phyloP scores from a whole-genome alignment of 2,329 filamentous ascomycete genomes.

The Fusarium lyarnte region DNA sequence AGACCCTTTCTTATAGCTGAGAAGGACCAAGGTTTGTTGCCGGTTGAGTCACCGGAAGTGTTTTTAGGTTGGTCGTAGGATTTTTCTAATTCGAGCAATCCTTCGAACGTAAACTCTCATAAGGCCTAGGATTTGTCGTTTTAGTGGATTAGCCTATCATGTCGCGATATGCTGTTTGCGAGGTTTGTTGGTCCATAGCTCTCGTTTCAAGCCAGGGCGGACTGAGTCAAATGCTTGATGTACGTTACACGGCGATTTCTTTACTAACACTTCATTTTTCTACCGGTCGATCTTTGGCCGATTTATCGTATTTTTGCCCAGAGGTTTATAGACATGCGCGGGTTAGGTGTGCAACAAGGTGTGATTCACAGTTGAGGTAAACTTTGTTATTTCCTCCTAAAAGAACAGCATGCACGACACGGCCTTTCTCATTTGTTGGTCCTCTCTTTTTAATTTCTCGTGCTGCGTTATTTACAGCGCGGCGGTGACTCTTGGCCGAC shows the following conservation, averaged over 20 bases:
- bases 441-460: neutral
- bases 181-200: neutral
- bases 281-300: accelerated
- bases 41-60: neutral
- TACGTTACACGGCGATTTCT: accelerated
- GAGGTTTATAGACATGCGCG: accelerated
- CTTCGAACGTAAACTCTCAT: neutral
- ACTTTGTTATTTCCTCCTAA: neutral
- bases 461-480: neutral
- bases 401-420: accelerated
- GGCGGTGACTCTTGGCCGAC: neutral
- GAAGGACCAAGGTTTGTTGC: neutral
- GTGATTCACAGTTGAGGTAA: neutral
- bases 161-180: too few relatives aligned
- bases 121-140: neutral
- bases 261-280: accelerated
- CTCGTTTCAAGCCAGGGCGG: too few relatives aligned
- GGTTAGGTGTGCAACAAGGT: accelerated
- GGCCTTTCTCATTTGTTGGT: neutral
- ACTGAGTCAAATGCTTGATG: accelerated
- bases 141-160: neutral
- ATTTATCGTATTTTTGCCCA: accelerated
- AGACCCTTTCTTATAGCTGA: neutral
- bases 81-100: neutral
- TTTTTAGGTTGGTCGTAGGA: neutral